Conservation (phyloP, 148 eudicot genomes). For the Amaranthus hypochondriacus region DNA sequence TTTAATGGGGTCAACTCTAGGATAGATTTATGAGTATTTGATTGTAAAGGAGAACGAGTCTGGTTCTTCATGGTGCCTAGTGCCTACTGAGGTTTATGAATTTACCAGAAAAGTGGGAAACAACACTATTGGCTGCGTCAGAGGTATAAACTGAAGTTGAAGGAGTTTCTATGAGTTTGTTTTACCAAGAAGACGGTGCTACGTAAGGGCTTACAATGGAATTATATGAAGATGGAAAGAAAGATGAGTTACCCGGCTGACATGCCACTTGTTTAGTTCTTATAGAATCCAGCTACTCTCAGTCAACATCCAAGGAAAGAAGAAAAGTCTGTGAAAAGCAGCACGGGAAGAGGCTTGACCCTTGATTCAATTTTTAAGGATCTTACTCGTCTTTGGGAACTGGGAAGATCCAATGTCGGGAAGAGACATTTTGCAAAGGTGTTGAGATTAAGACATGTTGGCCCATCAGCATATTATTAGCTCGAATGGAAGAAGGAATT, state of each 20-base stretch:
- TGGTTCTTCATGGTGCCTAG: conserved; percentile 46
- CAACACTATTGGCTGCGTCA: conserved; percentile 73
- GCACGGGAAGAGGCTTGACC: conserved; percentile 60
- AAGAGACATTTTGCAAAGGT: conserved; percentile 97
- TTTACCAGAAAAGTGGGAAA: conserved; percentile 92
- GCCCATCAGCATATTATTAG: conserved; percentile 87
- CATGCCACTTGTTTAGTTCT: conserved; percentile 87
- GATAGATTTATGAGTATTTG: conserved; percentile 71
- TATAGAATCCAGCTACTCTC: conserved; percentile 84
- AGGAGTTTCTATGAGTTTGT: conserved; percentile 60
- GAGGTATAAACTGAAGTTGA: conserved; percentile 58
- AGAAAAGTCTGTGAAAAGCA: conserved; percentile 87
- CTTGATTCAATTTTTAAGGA: conserved; percentile 85
- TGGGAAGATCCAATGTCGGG: conserved; percentile 93
- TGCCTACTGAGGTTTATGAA: conserved; percentile 74
- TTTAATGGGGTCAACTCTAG: conserved; percentile 34
- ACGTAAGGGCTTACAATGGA: conserved; percentile 89
- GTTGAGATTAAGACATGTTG: conserved; percentile 66
- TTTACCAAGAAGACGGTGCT: conserved; percentile 77
- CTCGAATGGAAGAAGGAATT: conserved; percentile 97
- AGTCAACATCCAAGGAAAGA: conserved; percentile 54
- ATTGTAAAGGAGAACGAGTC: conserved; percentile 52
- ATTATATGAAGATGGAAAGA: conserved; percentile 81
- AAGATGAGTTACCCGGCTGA: conserved; percentile 68
- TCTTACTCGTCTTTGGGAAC: conserved; percentile 82